Evolutionary conservation across 2,329 filamentous ascomycete genomes (phyloP), one percentile per base, ranked within the genome.

Genomic region (Nothophaeocryptopus gaeumannii): DNA sequence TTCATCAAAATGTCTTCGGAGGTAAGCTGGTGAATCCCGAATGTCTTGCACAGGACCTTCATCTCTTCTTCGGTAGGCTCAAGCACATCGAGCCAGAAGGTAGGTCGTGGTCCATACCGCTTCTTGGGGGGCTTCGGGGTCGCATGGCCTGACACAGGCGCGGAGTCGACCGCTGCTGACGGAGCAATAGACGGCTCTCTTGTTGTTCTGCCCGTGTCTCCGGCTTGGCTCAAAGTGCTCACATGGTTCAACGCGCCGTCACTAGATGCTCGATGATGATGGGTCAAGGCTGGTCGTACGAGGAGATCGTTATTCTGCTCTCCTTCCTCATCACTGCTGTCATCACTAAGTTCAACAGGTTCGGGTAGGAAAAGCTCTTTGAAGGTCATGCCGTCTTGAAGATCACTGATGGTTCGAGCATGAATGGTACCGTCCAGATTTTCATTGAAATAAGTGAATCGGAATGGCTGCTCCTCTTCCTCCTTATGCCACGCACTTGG

Each of bases 381-480:
- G 67, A 99, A 99, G 37, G 81, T 87, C 53, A 85, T 81, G 5
- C 89, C 93, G 0, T 88, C 85, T 8, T 95, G 80, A 14, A 99
- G 79, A 67, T 96, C 93, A 2, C 90, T 95, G 50, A 99, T 96
- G 0, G 87, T 93, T 69, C 95, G 89, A 53, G 90, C 93, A 70
- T 99, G 93, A 54, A 99, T 95, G 0, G 93, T 99, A 68, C 88
- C 95, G 63, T 89, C 86, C 48, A 97, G 89, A 56, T 96, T 89
- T 67, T 97, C 93, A 69, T 97, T 97, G 78, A 99, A 99, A 70
- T 99, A 99, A 0, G 93, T 97, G 68, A 96, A 99, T 20, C 93
- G 82, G 68, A 95, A 97, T 0, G 93, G 93, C 0, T 86, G 83
- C 58, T 96, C 92, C 53, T 96, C 91, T 56, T 93, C 88, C 45